phyloP scores from a whole-genome alignment of 306 rosid genomes.

The Sesbania bispinosa region DNA sequence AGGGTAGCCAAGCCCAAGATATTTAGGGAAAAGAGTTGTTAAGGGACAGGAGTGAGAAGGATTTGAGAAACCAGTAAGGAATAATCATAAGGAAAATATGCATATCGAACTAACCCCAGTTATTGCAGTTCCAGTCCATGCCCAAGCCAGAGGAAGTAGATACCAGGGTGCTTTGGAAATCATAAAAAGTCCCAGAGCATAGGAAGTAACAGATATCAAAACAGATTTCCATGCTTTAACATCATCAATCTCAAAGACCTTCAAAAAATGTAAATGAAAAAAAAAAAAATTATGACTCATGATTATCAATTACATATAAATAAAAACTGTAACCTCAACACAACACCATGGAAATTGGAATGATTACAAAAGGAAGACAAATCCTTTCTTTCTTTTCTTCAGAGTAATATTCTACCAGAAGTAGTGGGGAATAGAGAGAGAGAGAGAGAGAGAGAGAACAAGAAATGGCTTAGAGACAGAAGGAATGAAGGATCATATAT shows the following conservation, averaged over 20 bases:
- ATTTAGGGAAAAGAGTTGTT: background rate
- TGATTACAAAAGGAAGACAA: background rate
- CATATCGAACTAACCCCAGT: constrained; percentile 81
- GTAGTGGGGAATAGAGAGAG: too few relatives aligned
- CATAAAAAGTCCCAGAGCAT: constrained; percentile 74
- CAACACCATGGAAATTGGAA: too few relatives aligned
- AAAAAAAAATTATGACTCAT: background rate
- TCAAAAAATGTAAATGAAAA: constrained; percentile 7
- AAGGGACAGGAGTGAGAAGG: background rate
- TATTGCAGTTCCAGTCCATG: constrained; percentile 95
- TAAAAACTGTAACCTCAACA: background rate
- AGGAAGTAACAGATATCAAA: constrained; percentile 77
- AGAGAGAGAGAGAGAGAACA: background rate
- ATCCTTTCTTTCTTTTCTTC: background rate
- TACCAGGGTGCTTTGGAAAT: constrained; percentile 95
- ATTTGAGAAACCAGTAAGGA: background rate
- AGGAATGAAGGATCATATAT: constrained; percentile 3
- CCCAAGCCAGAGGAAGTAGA: constrained; percentile 99
- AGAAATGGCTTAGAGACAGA: background rate
- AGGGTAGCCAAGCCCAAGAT: background rate
- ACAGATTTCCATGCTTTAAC: constrained; percentile 81
- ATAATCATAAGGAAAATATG: constrained; percentile 13
- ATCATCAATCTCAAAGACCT: constrained; percentile 91
- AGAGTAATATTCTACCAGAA: background rate
- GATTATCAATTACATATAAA: background rate